Conservation (phyloP, 306 rosid species). For the Cicer bijugum region DNA sequence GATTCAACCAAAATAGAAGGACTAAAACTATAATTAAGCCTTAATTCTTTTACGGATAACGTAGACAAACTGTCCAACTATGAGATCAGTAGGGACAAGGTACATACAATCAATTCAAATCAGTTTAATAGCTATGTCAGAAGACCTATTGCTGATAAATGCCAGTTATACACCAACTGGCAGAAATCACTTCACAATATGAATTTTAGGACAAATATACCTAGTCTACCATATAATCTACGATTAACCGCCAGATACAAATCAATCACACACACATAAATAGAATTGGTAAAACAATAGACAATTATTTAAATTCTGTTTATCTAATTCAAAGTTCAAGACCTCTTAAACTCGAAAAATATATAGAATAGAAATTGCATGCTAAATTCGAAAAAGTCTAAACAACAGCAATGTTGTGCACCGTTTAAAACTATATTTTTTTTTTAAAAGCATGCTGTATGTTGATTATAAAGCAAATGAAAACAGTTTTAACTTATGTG, state of each 20-base stretch:
- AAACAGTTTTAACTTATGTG: conserved; percentile 3
- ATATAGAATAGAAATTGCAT: conserved; percentile 1
- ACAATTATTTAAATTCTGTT: background rate
- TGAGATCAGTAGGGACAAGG: conserved; percentile 89
- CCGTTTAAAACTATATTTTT: background rate
- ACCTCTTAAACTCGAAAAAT: background rate
- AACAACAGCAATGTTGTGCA: background rate
- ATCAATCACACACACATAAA: conserved; percentile 18
- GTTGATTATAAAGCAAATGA: conserved; percentile 12
- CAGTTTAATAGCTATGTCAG: conserved; percentile 30
- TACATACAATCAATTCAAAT: conserved; percentile 58
- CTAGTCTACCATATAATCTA: conserved; percentile 11
- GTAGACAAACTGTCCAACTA: conserved; percentile 90
- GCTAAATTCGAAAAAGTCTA: conserved; percentile 8
- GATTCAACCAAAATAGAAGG: too few relatives aligned
- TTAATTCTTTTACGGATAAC: conserved; percentile 93
- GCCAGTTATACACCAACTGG: conserved; percentile 6
- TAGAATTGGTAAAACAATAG: conserved; percentile 1
- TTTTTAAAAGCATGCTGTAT: background rate
- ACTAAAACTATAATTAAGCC: too few relatives aligned
- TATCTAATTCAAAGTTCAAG: background rate
- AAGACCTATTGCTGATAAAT: background rate
- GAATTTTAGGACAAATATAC: background rate
- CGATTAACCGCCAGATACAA: conserved; percentile 4
- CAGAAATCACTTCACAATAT: background rate